Evolutionary conservation across 1,139 yeast genomes (phyloP).

Genomic region (Hemisphaericaspora lyxosophila): DNA sequence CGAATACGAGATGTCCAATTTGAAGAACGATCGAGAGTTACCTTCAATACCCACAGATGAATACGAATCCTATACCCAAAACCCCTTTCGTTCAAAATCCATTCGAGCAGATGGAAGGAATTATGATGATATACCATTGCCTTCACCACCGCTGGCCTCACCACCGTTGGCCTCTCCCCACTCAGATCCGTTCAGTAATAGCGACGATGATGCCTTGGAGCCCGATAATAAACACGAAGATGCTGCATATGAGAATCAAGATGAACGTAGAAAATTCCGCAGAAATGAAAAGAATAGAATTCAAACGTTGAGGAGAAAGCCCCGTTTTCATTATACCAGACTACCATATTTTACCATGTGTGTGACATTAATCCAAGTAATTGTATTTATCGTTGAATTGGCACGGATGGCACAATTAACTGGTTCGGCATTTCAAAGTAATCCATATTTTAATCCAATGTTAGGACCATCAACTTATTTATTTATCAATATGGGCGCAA

Average conservation of each 20-base stretch:
- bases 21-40: neutral
- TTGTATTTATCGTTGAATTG: constrained; percentile 69
- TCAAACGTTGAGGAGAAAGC: constrained; percentile 28
- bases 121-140: neutral
- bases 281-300: constrained; percentile 29
- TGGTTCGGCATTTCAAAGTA: constrained; percentile 66
- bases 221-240: no score
- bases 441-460: constrained; percentile 79
- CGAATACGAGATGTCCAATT: neutral
- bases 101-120: neutral
- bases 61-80: no score
- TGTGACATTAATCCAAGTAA: constrained; percentile 51
- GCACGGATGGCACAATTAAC: constrained; percentile 59
- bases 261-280: constrained; percentile 14
- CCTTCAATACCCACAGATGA: neutral
- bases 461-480: constrained; percentile 74
- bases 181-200: constrained; percentile 11
- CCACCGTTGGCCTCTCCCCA: no score
- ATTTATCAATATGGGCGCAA: constrained; percentile 67
- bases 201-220: constrained; percentile 1
- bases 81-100: neutral
- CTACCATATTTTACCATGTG: constrained; percentile 49
- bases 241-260: constrained; percentile 7
- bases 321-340: constrained; percentile 45
- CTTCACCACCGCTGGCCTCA: no score